Base-by-base conservation (phyloP, 108 stramenopile species). In the Cyclotella baltica region DNA sequence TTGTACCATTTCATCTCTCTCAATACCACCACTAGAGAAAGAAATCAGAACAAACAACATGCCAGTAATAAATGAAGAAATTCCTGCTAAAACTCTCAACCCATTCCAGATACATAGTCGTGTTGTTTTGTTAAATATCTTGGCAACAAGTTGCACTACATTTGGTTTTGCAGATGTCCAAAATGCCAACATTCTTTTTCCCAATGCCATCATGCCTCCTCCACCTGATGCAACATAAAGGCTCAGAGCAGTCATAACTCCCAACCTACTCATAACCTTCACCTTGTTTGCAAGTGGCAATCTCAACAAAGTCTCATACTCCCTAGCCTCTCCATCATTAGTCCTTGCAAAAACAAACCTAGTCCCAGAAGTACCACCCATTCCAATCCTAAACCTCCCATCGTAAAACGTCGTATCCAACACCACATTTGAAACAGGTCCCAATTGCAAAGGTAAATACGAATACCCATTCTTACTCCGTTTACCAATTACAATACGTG, bases 291-390 rank as follows among this genome's bases (percentile, higher is more conserved):
- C 72, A 38, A 33, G 61, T 22, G 80, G 80, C 53, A 67, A 16
- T 62, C 38, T 61, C 72, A 81, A 22, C 37, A 81, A 57, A 20
- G 31, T 35, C 40, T 68, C 33, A 40, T 81, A 81, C 62, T 81
- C 80, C 27, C 29, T 63, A 5, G 80, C 80, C 34, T 74, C 76
- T 27, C 48, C 67, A 28, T 61, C 67, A 19, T 59, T 36, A 8
- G 71, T 72, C 31, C 86, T 63, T 18, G 62, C 52, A 77, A 93
- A 93, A 30, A 93, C 80, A 81, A 93, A 93, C 19, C 82, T 52
- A 11, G 90, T 88, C n/a, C 92, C 89, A 11, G 83, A 85, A 1
- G 88, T 88, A 2, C 92, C 92, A 29, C 92, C 92, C 73, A 72
- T 88, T 6, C 92, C 92, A 34, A 93, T 68, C 27, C 92, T 80